These are phyloP conservation scores for Rickenella mellea DNA, from an alignment of 768 basidiomycete species.

Conservation along the genomic window DNA sequence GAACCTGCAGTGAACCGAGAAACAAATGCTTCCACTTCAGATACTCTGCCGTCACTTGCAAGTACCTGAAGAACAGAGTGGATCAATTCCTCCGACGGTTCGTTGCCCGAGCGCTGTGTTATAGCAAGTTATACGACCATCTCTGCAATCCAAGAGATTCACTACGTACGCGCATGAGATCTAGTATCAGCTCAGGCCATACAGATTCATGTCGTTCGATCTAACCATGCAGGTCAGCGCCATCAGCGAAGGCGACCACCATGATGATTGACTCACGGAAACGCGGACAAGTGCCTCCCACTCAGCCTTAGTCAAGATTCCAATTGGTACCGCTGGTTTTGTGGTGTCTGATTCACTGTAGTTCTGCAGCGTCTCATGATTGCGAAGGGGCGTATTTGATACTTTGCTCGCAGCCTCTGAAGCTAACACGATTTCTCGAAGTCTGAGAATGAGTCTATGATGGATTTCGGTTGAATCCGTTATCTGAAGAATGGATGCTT, in stretches of 20 bases:
- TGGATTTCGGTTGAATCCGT: background rate
- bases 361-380: no score
- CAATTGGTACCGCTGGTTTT: conserved; percentile 37
- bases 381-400: background rate
- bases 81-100: conserved; percentile 32
- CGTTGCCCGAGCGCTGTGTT: conserved; percentile 31
- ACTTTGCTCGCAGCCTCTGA: background rate
- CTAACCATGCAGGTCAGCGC: conserved; percentile 2
- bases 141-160: background rate
- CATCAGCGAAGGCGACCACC: background rate
- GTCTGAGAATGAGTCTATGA: background rate
- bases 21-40: conserved; percentile 36
- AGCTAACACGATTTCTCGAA: background rate
- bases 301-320: conserved; percentile 40
- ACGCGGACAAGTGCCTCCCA: conserved; percentile 45
- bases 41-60: conserved; percentile 35
- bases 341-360: no score
- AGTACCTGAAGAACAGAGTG: conserved; percentile 41
- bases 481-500: background rate
- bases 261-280: conserved; percentile 28
- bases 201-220: conserved; percentile 40
- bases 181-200: conserved; percentile 40
- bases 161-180: conserved; percentile 39
- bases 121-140: background rate
- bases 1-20: conserved; percentile 33